Base-by-base conservation (phyloP, 2,329 filamentous ascomycete species). In the Trichophyton schoenleinii region DNA sequence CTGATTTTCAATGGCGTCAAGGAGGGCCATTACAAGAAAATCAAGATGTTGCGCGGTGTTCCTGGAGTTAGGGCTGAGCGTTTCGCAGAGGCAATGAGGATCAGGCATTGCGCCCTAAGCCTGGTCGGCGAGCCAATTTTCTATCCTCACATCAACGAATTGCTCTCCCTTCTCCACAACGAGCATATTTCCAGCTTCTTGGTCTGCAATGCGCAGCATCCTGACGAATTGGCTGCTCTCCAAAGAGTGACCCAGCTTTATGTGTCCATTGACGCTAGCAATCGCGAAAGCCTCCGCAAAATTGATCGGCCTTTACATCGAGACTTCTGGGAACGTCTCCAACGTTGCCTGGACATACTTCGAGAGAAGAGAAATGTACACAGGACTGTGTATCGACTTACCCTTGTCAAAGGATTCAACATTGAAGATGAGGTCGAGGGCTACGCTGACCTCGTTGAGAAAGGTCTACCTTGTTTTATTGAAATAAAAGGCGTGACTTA, bases 41-140 rank as follows among this genome's bases (percentile, higher is more conserved):
- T 97, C 76, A 95, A 95, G 74, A 94, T 95, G 87, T 82, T 97
- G 80, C 88, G 89, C 59, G 94, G 92, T 59, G 89, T 97, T 0
- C 92, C 94, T 0, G 94, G 94, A 3, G 90, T 97, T 3, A 83
- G 92, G 9, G 89, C 91, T 0, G 92, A 97, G 74, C 83, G 94
- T 2, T 97, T 95, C 70, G 85, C 87, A 5, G 94, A 97, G 77
- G 92, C 91, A 0, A 90, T 96, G 87, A 82, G 85, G 48, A 96
- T 99, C 68, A 83, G 90, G 0, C 92, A 99, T 75, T 99, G 92
- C 72, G 94, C 94, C 0, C 79, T 99, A 53, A 90, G 86, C 66
- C 80, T 99, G 8, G 94, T 99, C 22, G 92, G 94, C 67, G 92
- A 99, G 74, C 92, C 92, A n/a, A 96, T 96, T 68, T 97, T 97